phyloP scores from a whole-genome alignment of 768 basidiomycete genomes.

The Holtermannia corniformis region DNA sequence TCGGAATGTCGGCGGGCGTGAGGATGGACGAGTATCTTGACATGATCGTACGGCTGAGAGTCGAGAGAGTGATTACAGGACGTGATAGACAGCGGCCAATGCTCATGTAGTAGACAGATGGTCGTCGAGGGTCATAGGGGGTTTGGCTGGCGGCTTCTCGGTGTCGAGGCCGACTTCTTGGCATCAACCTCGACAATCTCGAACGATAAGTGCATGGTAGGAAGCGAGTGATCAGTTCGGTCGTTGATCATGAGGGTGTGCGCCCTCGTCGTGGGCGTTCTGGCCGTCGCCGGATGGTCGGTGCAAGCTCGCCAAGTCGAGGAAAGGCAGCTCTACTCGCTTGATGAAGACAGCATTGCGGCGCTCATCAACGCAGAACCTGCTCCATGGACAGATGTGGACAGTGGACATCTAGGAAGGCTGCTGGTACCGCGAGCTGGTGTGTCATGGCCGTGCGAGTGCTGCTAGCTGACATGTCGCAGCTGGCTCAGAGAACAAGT shows the following conservation, averaged over 20 bases:
- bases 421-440: conserved; percentile 77
- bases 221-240: too few species aligned
- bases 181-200: too few species aligned
- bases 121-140: too few species aligned
- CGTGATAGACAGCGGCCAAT: too few species aligned
- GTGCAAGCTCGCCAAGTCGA: neutral
- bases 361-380: conserved; percentile 15
- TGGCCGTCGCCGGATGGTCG: too few species aligned
- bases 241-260: too few species aligned
- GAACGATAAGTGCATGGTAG: too few species aligned
- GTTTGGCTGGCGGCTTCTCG: too few species aligned
- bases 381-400: conserved; percentile 24
- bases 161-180: too few species aligned
- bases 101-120: too few species aligned
- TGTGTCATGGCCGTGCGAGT: conserved; percentile 42
- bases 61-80: neutral
- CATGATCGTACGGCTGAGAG: neutral
- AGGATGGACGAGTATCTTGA: neutral
- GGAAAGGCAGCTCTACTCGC: conserved; percentile 1
- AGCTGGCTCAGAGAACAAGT: conserved; percentile 42
- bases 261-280: too few species aligned
- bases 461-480: conserved; percentile 8
- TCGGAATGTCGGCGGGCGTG: conserved; percentile 19
- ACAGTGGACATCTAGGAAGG: conserved; percentile 56
- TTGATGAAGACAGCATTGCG: conserved; percentile 13